These are phyloP conservation scores for Patellaria atrata DNA, from an alignment of 495 filamentous ascomycete species.

Conservation along the genomic window DNA sequence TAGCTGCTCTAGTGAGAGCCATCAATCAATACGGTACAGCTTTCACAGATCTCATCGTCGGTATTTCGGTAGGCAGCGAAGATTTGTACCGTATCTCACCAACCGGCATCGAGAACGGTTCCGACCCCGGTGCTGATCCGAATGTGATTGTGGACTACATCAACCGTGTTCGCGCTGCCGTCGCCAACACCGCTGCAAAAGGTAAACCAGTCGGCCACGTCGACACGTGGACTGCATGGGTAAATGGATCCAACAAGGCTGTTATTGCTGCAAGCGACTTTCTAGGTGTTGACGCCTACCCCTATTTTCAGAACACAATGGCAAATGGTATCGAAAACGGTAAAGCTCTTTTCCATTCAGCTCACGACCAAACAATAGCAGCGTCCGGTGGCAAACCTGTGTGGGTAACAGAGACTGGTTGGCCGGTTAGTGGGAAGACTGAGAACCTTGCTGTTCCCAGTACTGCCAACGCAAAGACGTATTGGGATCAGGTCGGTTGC, in stretches of 20 bases:
- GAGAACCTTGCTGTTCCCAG: conserved; percentile 48
- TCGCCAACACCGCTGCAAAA: conserved; percentile 43
- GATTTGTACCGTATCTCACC: conserved; percentile 72
- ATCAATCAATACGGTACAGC: conserved; percentile 46
- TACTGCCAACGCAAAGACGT: conserved; percentile 55
- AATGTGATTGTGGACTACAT: conserved; percentile 50
- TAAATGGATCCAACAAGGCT: conserved; percentile 53
- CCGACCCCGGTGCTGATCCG: conserved; percentile 45
- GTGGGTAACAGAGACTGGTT: conserved; percentile 87
- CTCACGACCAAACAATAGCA: conserved; percentile 39
- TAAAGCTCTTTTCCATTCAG: conserved; percentile 47
- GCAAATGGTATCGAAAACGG: conserved; percentile 48
- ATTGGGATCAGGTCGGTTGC: conserved; percentile 72
- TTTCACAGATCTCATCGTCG: conserved; percentile 52
- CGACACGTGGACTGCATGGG: conserved; percentile 84
- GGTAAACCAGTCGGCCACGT: conserved; percentile 61
- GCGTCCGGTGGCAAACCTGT: conserved; percentile 52
- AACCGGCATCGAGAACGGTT: conserved; percentile 35
- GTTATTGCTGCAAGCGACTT: conserved; percentile 62
- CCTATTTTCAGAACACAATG: conserved; percentile 53
- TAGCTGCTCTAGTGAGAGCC: conserved; percentile 49
- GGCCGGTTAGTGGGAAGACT: conserved; percentile 54
- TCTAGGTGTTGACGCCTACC: conserved; percentile 55
- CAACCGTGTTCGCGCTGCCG: conserved; percentile 41
- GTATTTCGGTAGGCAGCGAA: conserved; percentile 85